Conservation (phyloP, 192 early-diverging fungal genomes). For the Coemansia aciculifera region DNA sequence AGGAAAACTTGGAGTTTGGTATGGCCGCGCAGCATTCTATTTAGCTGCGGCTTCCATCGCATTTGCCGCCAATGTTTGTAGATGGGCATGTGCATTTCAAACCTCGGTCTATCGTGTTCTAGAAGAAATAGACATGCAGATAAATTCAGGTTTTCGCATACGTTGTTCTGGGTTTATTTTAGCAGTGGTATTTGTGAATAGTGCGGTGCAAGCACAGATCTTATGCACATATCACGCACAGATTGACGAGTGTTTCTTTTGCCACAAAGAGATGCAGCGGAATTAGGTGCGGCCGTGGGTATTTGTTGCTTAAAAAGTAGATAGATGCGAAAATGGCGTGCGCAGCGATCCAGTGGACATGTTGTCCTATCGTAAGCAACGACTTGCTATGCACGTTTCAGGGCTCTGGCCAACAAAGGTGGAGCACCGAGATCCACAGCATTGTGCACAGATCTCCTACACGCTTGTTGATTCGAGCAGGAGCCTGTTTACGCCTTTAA, state of each 20-base stretch:
- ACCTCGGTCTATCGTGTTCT: neutral
- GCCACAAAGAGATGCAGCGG: neutral
- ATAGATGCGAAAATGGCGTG: neutral
- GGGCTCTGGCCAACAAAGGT: neutral
- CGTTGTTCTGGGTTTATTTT: neutral
- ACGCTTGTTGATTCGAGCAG: neutral
- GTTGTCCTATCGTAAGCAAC: neutral
- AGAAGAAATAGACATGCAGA: neutral
- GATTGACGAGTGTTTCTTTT: conserved; percentile 1
- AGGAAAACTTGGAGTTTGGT: neutral
- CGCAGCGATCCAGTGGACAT: neutral
- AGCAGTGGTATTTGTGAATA: neutral
- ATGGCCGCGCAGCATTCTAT: conserved; percentile 6
- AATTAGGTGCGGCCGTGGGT: neutral
- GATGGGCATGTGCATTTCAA: neutral
- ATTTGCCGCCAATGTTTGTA: neutral
- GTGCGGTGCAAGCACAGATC: neutral
- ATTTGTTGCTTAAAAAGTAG: neutral
- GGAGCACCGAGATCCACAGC: neutral
- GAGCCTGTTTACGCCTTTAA: neutral
- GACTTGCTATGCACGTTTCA: neutral
- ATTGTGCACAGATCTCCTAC: neutral
- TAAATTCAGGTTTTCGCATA: neutral
- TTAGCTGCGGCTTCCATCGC: neutral
- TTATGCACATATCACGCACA: neutral